Evolutionary conservation across 345 rosid genomes (phyloP), one percentile per base, ranked within the genome.

Genomic region (Mallotus nudiflorus): DNA sequence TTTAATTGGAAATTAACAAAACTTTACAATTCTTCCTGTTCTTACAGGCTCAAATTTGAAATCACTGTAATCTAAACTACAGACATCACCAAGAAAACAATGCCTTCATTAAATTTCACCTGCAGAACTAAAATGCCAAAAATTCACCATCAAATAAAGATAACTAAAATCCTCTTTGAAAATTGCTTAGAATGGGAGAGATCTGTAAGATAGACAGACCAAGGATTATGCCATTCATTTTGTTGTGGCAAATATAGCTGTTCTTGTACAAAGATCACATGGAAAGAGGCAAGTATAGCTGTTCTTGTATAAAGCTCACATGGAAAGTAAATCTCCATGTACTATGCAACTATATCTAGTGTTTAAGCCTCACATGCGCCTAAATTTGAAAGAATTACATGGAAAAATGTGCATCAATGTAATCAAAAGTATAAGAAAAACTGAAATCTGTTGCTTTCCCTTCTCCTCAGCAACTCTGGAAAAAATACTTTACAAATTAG

Each of bases 361-460:
- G 29, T 40, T 9, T 4, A 33, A n/a, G 58, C 33, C 18, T 20
- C 54, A 40, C 20, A 18, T 59, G 55, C 11, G 49, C 66, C 79
- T 42, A 77, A 73, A 77, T 77, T 78, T 65, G 51, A 69, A 75
- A 51, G 58, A 69, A 59, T 68, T 65, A 42, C 31, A 72, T 35
- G 20, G 56, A 57, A 52, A 20, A 58, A 69, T 35, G 50, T 62
- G 71, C 64, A 31, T 16, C 29, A 27, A 22, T n/a, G 6, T 16
- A 9, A 27, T 39, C 35, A 61, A 51, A 44, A 67, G 59, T 58
- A 48, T 31, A 45, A 66, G 15, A 59, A 18, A 35, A 67, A 56
- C 33, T 20, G 62, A 54, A 37, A 28, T 39, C 19, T 4, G 27
- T 28, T 70, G 39, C 66, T 25, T 49, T 25, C 16, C 4, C 22